Evolutionary conservation across 345 rosid species (phyloP).

Genomic region (Brassica carinata): DNA sequence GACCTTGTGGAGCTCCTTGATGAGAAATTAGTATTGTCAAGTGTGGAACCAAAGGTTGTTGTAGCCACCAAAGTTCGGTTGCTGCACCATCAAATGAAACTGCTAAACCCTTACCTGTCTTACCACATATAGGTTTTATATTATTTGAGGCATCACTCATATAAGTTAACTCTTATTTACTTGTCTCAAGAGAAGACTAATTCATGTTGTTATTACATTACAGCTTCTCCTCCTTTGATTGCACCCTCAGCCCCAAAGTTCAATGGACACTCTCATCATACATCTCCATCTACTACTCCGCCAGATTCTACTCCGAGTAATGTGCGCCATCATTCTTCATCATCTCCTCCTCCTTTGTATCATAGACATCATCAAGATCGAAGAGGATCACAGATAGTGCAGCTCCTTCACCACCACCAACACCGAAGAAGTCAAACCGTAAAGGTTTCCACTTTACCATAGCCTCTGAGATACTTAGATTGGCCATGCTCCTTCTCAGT

Average conservation of each 20-base stretch:
- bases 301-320: slow-evolving; percentile 36
- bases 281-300: slow-evolving; percentile 29
- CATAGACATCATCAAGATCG: slow-evolving; percentile 45
- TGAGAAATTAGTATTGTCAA: background rate
- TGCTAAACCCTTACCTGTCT: slow-evolving; percentile 46
- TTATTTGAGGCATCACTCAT: too few relatives aligned
- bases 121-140: too few relatives aligned
- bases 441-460: slow-evolving; percentile 42
- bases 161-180: too few relatives aligned
- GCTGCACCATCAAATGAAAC: slow-evolving; percentile 45
- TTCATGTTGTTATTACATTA: too few relatives aligned
- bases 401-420: slow-evolving; percentile 45
- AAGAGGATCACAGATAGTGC: slow-evolving; percentile 37
- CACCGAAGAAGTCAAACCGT: slow-evolving; percentile 47
- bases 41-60: background rate
- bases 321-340: slow-evolving; percentile 35
- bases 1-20: background rate
- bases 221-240: too few relatives aligned
- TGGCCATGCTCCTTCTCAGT: too few relatives aligned
- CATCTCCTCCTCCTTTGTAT: slow-evolving; percentile 48
- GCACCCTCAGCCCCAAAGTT: too few relatives aligned
- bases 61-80: slow-evolving; percentile 46
- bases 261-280: too few relatives aligned
- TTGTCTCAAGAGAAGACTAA: background rate
- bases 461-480: slow-evolving; percentile 7